These are phyloP conservation scores for Hermanozyma aechmeae DNA, from an alignment of 805 yeast genomes.

Conservation along the genomic window DNA sequence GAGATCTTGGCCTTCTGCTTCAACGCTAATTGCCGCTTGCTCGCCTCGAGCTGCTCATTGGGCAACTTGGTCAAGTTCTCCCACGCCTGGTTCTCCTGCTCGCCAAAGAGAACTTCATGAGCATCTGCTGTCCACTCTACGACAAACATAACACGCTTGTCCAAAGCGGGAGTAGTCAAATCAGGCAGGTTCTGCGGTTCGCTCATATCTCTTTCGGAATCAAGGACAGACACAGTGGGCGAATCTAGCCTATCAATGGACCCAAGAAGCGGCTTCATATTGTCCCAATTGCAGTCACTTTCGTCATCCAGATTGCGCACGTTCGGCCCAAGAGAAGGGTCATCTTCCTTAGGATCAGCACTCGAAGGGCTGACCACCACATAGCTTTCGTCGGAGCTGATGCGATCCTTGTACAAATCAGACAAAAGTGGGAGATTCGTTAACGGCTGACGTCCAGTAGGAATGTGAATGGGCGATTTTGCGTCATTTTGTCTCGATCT, in stretches of 20 bases:
- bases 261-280: neutral
- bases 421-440: too few species aligned
- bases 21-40: constrained; percentile 23
- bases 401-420: too few species aligned
- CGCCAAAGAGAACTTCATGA: constrained; percentile 14
- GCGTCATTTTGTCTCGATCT: too few species aligned
- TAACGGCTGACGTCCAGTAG: too few species aligned
- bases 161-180: neutral
- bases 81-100: constrained; percentile 42
- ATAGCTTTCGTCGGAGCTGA: too few species aligned
- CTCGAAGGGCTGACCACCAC: too few species aligned
- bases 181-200: neutral
- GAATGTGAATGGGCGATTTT: too few species aligned
- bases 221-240: neutral
- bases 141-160: too few species aligned
- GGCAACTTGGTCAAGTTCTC: constrained; percentile 28
- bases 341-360: too few species aligned
- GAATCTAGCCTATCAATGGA: neutral
- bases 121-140: too few species aligned
- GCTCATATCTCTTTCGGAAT: neutral
- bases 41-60: constrained; percentile 48
- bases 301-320: too few species aligned
- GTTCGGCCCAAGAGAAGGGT: too few species aligned
- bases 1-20: constrained; percentile 38
- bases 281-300: neutral